A percentile compares a stretch with the other conserved stretches of the same genome.
phyloP scores from a whole-genome alignment of 306 rosid genomes.

The Gleditsia sinensis region DNA sequence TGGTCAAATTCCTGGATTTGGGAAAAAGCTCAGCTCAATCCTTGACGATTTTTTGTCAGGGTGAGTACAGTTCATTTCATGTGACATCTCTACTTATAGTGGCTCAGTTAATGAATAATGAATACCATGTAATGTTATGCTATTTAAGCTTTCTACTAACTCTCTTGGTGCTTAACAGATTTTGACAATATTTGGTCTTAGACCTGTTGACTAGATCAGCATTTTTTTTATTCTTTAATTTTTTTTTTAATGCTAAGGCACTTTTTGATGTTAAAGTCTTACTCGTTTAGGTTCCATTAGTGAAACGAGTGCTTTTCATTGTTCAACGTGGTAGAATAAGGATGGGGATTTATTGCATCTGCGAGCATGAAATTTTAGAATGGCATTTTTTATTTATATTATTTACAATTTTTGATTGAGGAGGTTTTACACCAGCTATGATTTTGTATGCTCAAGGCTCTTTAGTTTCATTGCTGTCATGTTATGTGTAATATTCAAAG shows the following conservation, averaged over 20 bases:
- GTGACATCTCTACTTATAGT: constrained; percentile 19
- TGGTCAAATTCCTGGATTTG: constrained; percentile 63
- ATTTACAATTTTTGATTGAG: neutral
- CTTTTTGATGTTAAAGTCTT: neutral
- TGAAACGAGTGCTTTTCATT: constrained; percentile 1
- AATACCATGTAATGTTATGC: neutral
- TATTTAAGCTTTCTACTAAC: constrained; percentile 9
- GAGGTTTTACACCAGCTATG: neutral
- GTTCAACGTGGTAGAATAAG: constrained; percentile 9
- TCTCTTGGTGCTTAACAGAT: neutral
- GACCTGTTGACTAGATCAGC: constrained; percentile 6
- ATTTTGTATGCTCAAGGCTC: neutral
- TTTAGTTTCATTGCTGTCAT: neutral
- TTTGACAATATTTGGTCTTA: neutral
- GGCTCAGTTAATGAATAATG: constrained; percentile 1
- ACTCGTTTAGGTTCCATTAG: neutral
- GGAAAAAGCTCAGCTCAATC: constrained; percentile 71
- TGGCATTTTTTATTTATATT: neutral
- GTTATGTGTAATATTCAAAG: neutral
- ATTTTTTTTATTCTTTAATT: neutral
- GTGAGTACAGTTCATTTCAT: constrained; percentile 50
- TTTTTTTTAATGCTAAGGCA: neutral
- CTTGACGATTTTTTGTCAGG: constrained; percentile 56
- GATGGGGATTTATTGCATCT: neutral
- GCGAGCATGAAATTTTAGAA: neutral